phyloP scores from a whole-genome alignment of 1,284 basidiomycete species.

The Sporisorium iseilematis-ciliati region DNA sequence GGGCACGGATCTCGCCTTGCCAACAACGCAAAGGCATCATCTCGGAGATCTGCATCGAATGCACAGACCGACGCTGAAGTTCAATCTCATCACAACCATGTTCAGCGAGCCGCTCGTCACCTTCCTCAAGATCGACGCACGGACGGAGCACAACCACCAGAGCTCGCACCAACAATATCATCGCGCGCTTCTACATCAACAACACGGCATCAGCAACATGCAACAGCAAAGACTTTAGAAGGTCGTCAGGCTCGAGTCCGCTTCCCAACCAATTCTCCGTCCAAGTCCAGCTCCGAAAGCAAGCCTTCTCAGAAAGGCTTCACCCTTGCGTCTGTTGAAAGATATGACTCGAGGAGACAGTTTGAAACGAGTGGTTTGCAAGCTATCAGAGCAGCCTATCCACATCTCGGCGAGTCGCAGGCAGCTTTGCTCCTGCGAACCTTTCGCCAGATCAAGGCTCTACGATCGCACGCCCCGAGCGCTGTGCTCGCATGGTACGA shows the following conservation, averaged over 20 bases:
- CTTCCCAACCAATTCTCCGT: neutral
- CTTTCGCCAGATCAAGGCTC: conserved; percentile 6
- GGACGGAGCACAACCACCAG: neutral
- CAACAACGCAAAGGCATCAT: too few relatives aligned
- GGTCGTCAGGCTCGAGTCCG: neutral
- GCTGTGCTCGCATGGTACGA: conserved; percentile 38
- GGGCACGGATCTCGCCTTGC: too few relatives aligned
- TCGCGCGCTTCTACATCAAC: neutral
- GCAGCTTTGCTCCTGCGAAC: conserved; percentile 14
- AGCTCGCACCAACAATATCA: neutral
- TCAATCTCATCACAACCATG: neutral
- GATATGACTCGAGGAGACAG: neutral
- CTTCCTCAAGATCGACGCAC: neutral
- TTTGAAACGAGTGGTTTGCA: neutral
- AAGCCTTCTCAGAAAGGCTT: neutral
- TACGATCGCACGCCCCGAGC: conserved; percentile 16
- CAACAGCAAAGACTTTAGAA: neutral
- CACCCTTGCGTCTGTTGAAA: neutral
- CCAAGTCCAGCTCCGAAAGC: neutral
- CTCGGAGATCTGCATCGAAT: neutral
- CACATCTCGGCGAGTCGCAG: conserved; percentile 14
- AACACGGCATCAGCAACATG: neutral
- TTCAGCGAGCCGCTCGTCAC: neutral
- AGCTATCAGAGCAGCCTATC: conserved; percentile 13
- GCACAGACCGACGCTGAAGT: neutral